Conservation (phyloP, 192 early-diverging fungal species). For the Pecoramyces ruminantium region DNA sequence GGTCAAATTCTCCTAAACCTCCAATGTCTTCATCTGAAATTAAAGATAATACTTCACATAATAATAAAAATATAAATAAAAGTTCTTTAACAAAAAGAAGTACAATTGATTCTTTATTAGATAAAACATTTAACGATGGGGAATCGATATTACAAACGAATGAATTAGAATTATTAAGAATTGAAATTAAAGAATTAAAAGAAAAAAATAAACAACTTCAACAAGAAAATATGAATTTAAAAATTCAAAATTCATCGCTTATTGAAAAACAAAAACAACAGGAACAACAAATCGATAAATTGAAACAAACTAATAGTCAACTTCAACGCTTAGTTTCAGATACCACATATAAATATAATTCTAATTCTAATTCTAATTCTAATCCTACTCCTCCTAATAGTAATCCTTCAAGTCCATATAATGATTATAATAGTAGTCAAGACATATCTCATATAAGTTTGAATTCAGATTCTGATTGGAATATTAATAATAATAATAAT, state of each 20-base stretch:
- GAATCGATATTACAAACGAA: not conserved
- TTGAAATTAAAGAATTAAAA: not conserved
- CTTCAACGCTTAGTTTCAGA: not conserved
- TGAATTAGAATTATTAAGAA: not conserved
- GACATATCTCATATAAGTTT: no score
- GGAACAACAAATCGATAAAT: not conserved
- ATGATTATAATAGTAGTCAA: no score
- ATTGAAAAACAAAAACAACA: not conserved
- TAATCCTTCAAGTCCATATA: no score
- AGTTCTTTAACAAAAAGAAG: not conserved
- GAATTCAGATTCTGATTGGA: no score
- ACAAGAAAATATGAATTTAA: not conserved
- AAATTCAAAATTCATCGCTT: not conserved
- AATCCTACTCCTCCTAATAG: no score
- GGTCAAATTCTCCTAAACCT: not conserved
- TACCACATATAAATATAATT: not conserved
- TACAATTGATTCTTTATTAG: not conserved
- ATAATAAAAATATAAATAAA: not conserved
- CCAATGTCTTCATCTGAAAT: not conserved
- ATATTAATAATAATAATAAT: no score
- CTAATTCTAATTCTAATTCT: no score
- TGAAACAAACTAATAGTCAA: not conserved
- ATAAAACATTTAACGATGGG: not conserved
- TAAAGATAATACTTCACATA: not conserved
- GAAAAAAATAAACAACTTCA: not conserved